Evolutionary conservation across 331 rosid genomes (phyloP).

Genomic region (Quercus tomentella): DNA sequence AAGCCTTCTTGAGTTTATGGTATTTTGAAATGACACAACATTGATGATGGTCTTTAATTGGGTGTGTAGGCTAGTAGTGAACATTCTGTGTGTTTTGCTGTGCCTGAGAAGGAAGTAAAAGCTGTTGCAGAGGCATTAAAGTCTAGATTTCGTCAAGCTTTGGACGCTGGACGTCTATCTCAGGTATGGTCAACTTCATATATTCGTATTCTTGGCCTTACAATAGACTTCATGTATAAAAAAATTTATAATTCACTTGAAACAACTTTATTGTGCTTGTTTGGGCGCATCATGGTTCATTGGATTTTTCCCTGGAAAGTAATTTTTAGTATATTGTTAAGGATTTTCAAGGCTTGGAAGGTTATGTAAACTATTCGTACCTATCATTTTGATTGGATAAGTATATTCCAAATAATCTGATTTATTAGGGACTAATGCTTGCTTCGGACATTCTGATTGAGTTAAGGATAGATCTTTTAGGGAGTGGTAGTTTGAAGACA

Average conservation of each 20-base stretch:
- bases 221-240: not conserved
- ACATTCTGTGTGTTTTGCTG: constrained; percentile 99
- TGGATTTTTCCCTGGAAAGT: not conserved
- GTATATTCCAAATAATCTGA: too few species aligned
- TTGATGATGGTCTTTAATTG: constrained; percentile 20
- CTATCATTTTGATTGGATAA: too few species aligned
- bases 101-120: constrained; percentile 92
- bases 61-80: constrained; percentile 95
- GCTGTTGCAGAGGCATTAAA: constrained; percentile 92
- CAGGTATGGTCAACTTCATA: constrained; percentile 69
- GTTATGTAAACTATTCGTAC: not conserved
- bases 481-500: too few species aligned
- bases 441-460: too few species aligned
- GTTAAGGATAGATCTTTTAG: too few species aligned
- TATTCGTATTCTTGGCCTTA: constrained; percentile 1
- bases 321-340: not conserved
- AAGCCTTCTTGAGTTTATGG: constrained; percentile 13
- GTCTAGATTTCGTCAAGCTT: constrained; percentile 89
- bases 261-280: not conserved
- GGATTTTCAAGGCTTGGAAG: not conserved
- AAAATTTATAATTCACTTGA: not conserved
- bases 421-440: too few species aligned
- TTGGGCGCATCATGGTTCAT: not conserved
- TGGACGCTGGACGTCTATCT: constrained; percentile 96
- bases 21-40: constrained; percentile 3